Base-by-base conservation (phyloP, 345 rosid genomes). In the Linum trigynum region DNA sequence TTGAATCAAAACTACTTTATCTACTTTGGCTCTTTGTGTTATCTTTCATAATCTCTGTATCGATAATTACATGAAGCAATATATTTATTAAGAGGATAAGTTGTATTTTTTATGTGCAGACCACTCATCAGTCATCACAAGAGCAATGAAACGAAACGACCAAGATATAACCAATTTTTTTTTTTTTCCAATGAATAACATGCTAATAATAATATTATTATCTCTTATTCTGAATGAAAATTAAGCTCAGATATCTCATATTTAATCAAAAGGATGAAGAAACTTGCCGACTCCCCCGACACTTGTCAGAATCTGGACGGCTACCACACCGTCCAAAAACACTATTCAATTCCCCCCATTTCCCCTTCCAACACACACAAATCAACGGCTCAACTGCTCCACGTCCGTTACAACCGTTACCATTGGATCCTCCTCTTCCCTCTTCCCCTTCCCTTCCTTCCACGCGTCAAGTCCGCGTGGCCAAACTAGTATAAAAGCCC, bases 381-480 rank as follows among this genome's bases (percentile, higher is more conserved):
- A 7, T 48, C 53, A 48, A 48, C 53, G 53, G 53, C 53, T 48
- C 50, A 23, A 23, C 32, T 23, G 32, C 32, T 23, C 32, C 65
- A 71, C 73, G 71, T 80, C 80, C 63, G 79, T 73, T 70, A 51
- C 76, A 57, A 72, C 16, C 59, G 43, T 39, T 7, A 23, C 32
- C 32, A 23, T 23, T 23, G 32, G 32, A 23, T 23, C 50, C 6
- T 7, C 6, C 6, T 5, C 50, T 11, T 8, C 15, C 16, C 7
- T 11, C 16, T 35, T n/a, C 3, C 38, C 11, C 1, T 40, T 10
- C n/a, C 17, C 3, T 15, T 64, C 11, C 39, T 69, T 78, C 70
- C 55, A 35, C 71, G 85, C 71, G 83, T 74, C 60, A n/a, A 39
- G 5, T 58, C n/a, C 80, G 90, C 74, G 85, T 74, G 1, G 17